Conservation (phyloP, 73 alveolate species). For the Paramecium sexaurelia region DNA sequence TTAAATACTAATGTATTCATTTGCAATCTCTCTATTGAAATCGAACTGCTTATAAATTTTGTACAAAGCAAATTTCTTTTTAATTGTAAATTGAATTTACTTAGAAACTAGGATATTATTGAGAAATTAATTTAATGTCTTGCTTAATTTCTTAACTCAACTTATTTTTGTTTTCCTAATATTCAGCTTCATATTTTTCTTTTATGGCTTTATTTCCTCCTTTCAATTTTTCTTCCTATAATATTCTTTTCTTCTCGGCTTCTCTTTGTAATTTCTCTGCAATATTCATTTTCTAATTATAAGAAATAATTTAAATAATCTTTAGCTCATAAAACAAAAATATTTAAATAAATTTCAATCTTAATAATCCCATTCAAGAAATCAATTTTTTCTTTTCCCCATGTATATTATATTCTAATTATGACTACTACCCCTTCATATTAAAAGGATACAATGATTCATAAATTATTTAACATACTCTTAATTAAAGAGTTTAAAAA, state of each 20-base stretch:
- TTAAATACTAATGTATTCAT: conserved; percentile 34
- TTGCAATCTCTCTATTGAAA: conserved; percentile 42
- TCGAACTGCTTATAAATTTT: conserved; percentile 26
- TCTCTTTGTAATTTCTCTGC: not conserved
- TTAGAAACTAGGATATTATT: conserved; percentile 30
- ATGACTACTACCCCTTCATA: not conserved
- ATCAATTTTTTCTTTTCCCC: not conserved
- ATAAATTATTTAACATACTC: not conserved
- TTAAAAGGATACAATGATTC: too few relatives aligned
- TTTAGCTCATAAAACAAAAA: not conserved
- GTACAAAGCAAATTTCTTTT: conserved; percentile 42
- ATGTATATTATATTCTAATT: too few relatives aligned
- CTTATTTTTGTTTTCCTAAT: conserved; percentile 32
- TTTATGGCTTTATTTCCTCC: not conserved
- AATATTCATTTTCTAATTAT: not conserved
- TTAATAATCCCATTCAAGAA: not conserved
- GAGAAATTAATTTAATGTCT: conserved; percentile 12
- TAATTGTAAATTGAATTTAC: conserved; percentile 11
- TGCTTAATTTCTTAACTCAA: not conserved
- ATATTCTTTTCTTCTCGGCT: not conserved
- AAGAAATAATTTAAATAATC: not conserved
- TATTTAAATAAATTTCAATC: not conserved
- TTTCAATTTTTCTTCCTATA: not conserved
- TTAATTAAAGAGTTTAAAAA: not conserved
- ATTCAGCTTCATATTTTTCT: conserved; percentile 2